Base-by-base conservation (phyloP, 129 eudicot species). In the Scalesia atractyloides region DNA sequence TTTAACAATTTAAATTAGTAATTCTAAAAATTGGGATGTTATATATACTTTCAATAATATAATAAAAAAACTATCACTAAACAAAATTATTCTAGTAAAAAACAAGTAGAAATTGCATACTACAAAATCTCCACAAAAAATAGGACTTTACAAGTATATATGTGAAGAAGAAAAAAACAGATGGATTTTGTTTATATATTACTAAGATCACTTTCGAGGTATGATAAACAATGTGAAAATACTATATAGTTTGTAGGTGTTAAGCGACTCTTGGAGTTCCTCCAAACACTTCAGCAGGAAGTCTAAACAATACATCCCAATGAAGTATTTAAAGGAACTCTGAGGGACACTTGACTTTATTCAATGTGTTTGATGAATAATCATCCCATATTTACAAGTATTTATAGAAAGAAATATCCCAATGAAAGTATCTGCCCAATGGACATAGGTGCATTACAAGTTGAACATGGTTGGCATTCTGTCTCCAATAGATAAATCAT, bases 271-370 rank as follows among this genome's bases (percentile, higher is more conserved):
- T 61, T 33, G 46, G 67, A 61, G 67, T 61, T 61, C 67, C 67
- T 36, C 22, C 47, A 61, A 61, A 61, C 67, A 61, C 67, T 61
- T 61, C 67, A 61, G 7, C 34, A n/a, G 22, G 67, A 33, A 61
- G 34, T 33, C 10, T 5, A 58, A 22, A 57, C 17, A n/a, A 4
- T 12, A 15, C 47, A 61, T 34, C 67, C 47, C 46, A 61, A 61
- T 61, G 67, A 61, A 61, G 24, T 61, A 24, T 34, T 61, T 1
- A n/a, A 1, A 61, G 67, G 47, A 61, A 7, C 22, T 6, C 67
- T 15, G 7, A 61, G 22, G 3, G 22, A 34, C 66, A 34, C 67
- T 34, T 33, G 67, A 34, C 67, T 0, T 61, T 34, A 8, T 15
- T 61, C 37, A 16, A 34, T 14, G 22, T 61, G 67, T 61, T 61